phyloP scores from a whole-genome alignment of 371 early-diverging fungal genomes.

The Synchytrium microbalum region DNA sequence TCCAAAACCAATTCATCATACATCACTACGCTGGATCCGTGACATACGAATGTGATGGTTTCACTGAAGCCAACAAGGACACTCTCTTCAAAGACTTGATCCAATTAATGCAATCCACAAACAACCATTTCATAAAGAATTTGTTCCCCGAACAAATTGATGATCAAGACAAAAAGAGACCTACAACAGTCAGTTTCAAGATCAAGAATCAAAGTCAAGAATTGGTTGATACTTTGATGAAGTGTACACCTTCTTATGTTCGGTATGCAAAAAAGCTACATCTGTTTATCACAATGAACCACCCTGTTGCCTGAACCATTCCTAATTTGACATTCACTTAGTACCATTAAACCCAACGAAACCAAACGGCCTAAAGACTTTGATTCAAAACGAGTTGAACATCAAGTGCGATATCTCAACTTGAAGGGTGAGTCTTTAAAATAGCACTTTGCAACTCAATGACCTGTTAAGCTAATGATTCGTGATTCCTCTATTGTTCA shows the following conservation, averaged over 20 bases:
- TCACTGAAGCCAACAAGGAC: constrained; percentile 99
- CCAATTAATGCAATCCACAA: constrained; percentile 55
- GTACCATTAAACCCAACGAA: constrained; percentile 97
- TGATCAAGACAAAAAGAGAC: constrained; percentile 77
- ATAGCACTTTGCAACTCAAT: no score
- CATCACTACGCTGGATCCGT: constrained; percentile 92
- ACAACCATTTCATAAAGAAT: constrained; percentile 32
- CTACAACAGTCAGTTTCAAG: constrained; percentile 45
- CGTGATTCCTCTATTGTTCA: constrained; percentile 35
- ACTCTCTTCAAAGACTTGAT: constrained; percentile 78
- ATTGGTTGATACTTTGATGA: constrained; percentile 87
- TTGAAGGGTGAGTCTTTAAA: constrained; percentile 34
- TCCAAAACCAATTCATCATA: constrained; percentile 53
- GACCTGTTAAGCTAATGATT: no score
- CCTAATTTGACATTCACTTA: constrained; percentile 5
- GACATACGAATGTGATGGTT: constrained; percentile 84
- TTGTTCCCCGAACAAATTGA: constrained; percentile 85
- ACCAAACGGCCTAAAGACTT: constrained; percentile 83
- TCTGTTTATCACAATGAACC: no score
- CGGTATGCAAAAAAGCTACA: constrained; percentile 33
- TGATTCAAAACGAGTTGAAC: constrained; percentile 77
- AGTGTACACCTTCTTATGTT: constrained; percentile 95
- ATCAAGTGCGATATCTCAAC: constrained; percentile 94
- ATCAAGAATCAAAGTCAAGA: constrained; percentile 46
- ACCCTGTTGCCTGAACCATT: no score